These are phyloP conservation scores for Xerocomus brunneocitrinus DNA, from an alignment of 768 basidiomycete species.

Conservation along the genomic window DNA sequence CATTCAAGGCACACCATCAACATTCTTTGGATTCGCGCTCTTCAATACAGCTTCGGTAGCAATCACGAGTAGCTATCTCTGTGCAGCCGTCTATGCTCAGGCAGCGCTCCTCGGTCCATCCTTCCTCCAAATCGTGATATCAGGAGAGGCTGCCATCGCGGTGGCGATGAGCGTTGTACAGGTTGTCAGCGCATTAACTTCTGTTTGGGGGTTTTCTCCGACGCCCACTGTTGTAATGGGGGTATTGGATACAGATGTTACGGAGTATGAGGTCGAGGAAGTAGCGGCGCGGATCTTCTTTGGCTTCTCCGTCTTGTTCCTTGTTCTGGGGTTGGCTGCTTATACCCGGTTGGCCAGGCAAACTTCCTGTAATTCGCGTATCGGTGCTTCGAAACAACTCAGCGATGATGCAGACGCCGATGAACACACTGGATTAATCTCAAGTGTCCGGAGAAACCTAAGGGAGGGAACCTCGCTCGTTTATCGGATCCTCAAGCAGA, in stretches of 20 bases:
- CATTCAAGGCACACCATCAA: constrained; percentile 42
- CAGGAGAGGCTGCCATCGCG: constrained; percentile 79
- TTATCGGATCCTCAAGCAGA: constrained; percentile 53
- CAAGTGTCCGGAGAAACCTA: constrained; percentile 20
- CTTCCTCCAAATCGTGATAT: constrained; percentile 68
- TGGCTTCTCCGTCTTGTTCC: constrained; percentile 58
- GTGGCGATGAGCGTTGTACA: constrained; percentile 75
- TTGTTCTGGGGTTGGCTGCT: constrained; percentile 47
- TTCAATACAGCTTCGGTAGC: constrained; percentile 58
- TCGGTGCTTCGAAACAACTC: constrained; percentile 42
- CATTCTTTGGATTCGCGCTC: constrained; percentile 64
- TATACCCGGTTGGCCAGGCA: constrained; percentile 52
- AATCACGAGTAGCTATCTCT: constrained; percentile 64
- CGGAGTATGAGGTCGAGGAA: constrained; percentile 45
- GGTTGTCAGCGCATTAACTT: constrained; percentile 55
- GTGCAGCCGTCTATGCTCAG: constrained; percentile 68
- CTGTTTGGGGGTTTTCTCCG: constrained; percentile 43
- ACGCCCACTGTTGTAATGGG: not conserved
- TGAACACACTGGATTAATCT: constrained; percentile 33
- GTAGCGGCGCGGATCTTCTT: constrained; percentile 68
- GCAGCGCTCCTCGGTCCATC: constrained; percentile 72
- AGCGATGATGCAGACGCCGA: constrained; percentile 11
- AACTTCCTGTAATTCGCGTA: constrained; percentile 51
- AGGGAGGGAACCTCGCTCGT: constrained; percentile 40
- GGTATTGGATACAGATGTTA: not conserved